phyloP scores from a whole-genome alignment of 371 early-diverging fungal genomes.

The Syncephalis plumigaleata region DNA sequence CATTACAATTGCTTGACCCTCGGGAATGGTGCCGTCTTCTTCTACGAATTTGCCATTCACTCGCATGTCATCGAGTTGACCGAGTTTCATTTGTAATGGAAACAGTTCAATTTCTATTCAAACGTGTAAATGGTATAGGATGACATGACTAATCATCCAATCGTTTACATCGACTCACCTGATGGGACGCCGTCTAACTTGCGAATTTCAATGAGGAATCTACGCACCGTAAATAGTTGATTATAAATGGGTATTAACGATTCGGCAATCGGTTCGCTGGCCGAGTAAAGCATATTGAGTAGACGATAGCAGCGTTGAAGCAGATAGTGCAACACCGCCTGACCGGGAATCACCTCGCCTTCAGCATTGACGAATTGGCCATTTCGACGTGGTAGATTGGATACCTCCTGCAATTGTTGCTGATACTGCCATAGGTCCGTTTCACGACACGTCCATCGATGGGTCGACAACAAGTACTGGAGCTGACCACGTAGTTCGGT shows the following conservation, averaged over 20 bases:
- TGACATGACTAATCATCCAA: neutral
- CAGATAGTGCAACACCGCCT: conserved; percentile 52
- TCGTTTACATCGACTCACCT: conserved; percentile 12
- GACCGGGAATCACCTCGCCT: conserved; percentile 51
- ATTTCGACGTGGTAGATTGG: conserved; percentile 29
- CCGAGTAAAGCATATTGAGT: conserved; percentile 63
- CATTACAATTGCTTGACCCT: conserved; percentile 73
- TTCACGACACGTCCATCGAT: conserved; percentile 68
- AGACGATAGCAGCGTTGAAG: conserved; percentile 74
- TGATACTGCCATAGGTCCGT: conserved; percentile 70
- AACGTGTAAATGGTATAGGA: neutral
- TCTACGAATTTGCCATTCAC: conserved; percentile 75
- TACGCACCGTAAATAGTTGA: conserved; percentile 66
- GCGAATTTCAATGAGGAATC: conserved; percentile 62
- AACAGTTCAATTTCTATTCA: conserved; percentile 53
- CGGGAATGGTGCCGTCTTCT: conserved; percentile 64
- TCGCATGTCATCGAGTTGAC: conserved; percentile 63
- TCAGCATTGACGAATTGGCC: conserved; percentile 51
- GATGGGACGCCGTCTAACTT: conserved; percentile 67
- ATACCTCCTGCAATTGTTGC: conserved; percentile 56
- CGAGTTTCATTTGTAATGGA: conserved; percentile 79
- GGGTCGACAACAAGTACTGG: conserved; percentile 50
- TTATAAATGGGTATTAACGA: conserved; percentile 68
- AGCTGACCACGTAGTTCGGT: conserved; percentile 53
- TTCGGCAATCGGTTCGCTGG: conserved; percentile 76